Conservation (phyloP, 805 yeast species). For the Candida patagonica region DNA sequence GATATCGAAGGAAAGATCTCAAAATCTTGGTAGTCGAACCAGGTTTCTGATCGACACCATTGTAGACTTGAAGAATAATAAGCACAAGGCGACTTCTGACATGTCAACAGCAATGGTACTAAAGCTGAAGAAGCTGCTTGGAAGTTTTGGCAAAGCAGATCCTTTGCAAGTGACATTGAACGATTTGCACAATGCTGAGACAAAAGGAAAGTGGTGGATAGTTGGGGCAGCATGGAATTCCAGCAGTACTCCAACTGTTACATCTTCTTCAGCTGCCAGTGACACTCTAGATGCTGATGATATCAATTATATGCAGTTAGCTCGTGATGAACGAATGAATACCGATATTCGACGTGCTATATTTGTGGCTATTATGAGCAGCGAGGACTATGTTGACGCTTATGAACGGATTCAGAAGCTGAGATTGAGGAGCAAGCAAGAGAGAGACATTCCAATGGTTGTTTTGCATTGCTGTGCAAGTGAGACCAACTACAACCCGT, state of each 20-base stretch:
- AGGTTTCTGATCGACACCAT: conserved; percentile 79
- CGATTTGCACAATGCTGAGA: conserved; percentile 69
- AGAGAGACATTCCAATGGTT: conserved; percentile 79
- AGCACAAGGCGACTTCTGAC: conserved; percentile 52
- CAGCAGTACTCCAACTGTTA: conserved; percentile 25
- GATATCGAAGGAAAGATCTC: conserved; percentile 31
- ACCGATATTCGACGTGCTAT: conserved; percentile 92
- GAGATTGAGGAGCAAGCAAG: conserved; percentile 67
- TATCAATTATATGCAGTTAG: conserved; percentile 85
- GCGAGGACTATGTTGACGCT: conserved; percentile 85
- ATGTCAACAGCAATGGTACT: conserved; percentile 42
- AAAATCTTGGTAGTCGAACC: conserved; percentile 48
- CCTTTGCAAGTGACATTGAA: conserved; percentile 76
- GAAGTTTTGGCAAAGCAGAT: conserved; percentile 48
- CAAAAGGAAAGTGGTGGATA: conserved; percentile 97
- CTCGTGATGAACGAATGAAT: conserved; percentile 83
- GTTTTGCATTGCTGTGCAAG: conserved; percentile 76
- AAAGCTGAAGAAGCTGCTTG: conserved; percentile 56
- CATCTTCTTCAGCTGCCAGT: conserved; percentile 39
- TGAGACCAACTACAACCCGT: conserved; percentile 83
- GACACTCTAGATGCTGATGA: conserved; percentile 60
- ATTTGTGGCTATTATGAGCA: conserved; percentile 90
- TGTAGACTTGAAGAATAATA: conserved; percentile 77
- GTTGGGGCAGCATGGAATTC: conserved; percentile 98
- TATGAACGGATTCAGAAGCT: conserved; percentile 72